phyloP scores from a whole-genome alignment of 2,329 filamentous ascomycete species.

The Trichophyton rubrum region DNA sequence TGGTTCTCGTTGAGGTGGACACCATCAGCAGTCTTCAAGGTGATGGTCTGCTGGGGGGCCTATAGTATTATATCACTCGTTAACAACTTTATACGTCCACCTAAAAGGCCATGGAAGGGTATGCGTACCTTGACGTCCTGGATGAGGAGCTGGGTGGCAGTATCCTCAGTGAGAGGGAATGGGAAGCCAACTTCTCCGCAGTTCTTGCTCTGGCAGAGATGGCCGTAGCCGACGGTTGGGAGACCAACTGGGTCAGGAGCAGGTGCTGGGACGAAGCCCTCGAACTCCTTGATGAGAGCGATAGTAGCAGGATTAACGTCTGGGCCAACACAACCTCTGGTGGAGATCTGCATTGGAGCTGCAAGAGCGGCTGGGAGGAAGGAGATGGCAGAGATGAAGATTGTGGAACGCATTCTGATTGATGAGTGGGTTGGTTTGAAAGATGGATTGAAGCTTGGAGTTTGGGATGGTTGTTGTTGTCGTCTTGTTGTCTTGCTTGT shows the following conservation, averaged over 20 bases:
- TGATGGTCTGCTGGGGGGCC: constrained; percentile 30
- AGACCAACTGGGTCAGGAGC: constrained; percentile 34
- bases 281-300: constrained; percentile 28
- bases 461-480: background rate
- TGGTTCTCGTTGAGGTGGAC: constrained; percentile 40
- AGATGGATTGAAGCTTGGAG: background rate
- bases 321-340: constrained; percentile 14
- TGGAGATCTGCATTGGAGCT: background rate
- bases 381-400: constrained; percentile 33
- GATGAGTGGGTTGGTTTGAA: constrained; percentile 13
- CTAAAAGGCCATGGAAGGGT: background rate
- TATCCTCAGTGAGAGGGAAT: constrained; percentile 33
- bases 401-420: constrained; percentile 35
- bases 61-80: constrained; percentile 8
- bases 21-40: constrained; percentile 21
- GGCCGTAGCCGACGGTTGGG: constrained; percentile 41
- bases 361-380: constrained; percentile 6
- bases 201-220: constrained; percentile 32
- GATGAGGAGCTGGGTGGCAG: constrained; percentile 32
- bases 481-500: background rate
- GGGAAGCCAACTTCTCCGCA: constrained; percentile 31
- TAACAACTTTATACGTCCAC: background rate
- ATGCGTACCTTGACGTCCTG: constrained; percentile 29
- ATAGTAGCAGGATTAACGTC: constrained; percentile 25
- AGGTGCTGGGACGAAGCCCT: constrained; percentile 23